Evolutionary conservation across 441 rosid genomes (phyloP), one percentile per base, ranked within the genome.

Genomic region (Corymbia calophylla): DNA sequence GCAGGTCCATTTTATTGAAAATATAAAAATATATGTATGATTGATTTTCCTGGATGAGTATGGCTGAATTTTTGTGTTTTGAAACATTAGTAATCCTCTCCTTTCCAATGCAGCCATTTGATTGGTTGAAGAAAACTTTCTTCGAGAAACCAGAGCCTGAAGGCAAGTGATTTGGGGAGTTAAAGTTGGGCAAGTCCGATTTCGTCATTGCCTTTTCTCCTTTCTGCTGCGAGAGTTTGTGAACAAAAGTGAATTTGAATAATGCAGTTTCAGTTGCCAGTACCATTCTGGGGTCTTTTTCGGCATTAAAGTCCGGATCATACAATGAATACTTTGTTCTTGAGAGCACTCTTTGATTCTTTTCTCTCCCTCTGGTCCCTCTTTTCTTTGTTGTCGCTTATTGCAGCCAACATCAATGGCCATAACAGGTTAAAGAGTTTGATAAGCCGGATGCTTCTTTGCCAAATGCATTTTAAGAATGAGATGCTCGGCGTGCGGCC

Each of bases 111-210:
- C 96, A 97, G 99, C 99, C 99, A 9, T 96, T 97, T 92, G 95
- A 89, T 93, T 97, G 98, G 98, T 90, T 97, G 88, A 96, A 94
- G 95, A 97, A 92, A 95, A 97, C 98, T 19, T 96, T 97, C 91
- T 90, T 97, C 2, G 98, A 96, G 92, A 96, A 95, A 91, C 95
- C 91, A 1, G 91, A 88, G 89, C 4, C 94, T 6, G 94, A 94
- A 91, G 93, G 89, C 73, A 94, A 94, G 87, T 92, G 92, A 95
- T 58, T 39, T 66, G 51, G 35, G 88, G 29, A 19, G 53, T 27
- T 51, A 82, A 77, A 86, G 81, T 25, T 39, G 29, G 68, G 66
- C 39, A 87, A 68, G 35, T 89, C 88, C 88, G 87, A 90, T 53
- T 88, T 77, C 73, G 82, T n/a, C 31, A 54, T 90, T 54, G 88